Base-by-base conservation (phyloP, 129 eudicot species). In the Flaveria robusta region DNA sequence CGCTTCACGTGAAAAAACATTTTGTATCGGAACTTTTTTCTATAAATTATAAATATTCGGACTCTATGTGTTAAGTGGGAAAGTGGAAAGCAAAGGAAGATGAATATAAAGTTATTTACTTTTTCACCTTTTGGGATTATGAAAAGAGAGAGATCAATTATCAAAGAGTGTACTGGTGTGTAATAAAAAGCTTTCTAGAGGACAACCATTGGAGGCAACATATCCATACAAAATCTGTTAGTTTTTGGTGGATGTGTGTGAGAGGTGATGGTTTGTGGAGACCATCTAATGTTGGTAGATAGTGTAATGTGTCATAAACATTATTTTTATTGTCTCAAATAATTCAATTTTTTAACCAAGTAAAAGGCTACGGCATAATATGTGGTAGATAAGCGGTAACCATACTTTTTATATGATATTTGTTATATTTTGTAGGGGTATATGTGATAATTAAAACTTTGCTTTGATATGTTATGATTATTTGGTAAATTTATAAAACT, bases 261-360 rank as follows among this genome's bases (percentile, higher is more conserved):
- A 42, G 52, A 23, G 70, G 9, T 65, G 66, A 72, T 54, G 51
- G 23, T 20, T 77, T 77, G 68, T 77, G 81, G 81, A 77, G 81
- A 77, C 79, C 81, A 77, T 66, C 45, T 77, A 9, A 52, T 45
- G 56, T 77, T 67, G 81, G 74, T 77, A 16, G 73, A 51, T 67
- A 77, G 58, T 68, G 81, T 52, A 77, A 67, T 23, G 74, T 77
- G 81, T 77, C 81, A 77, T 77, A 77, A 66, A 15, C 54, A 67
- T 77, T 66, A 52, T 77, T 77, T 41, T 52, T 51, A 52, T 52
- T 77, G 81, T 77, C 80, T 66, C 18, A 66, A 77, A 67, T 77
- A 34, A 77, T 77, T 67, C 56, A 23, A 66, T 56, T 67, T 66
- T 66, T 56, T 52, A 39, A 51, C 74, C 68, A 37, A 31, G 37